Evolutionary conservation across 2,329 filamentous ascomycete species (phyloP), one percentile per base, ranked within the genome.

Genomic region (Fusarium sp.): DNA sequence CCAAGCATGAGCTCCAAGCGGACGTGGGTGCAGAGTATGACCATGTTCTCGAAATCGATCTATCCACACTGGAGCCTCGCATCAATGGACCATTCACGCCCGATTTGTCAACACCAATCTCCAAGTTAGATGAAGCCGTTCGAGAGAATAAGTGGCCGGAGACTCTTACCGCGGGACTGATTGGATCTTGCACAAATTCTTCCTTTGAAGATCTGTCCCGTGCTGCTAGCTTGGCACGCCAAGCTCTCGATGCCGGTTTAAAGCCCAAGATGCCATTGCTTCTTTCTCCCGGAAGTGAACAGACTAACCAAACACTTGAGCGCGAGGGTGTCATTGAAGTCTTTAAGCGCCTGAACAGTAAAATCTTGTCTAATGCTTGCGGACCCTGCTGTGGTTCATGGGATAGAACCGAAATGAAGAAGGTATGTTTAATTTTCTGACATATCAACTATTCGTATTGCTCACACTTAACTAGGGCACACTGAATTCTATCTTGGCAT

Each of bases 51-150:
- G 96, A 98, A 86, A 94, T 99, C 86, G 96, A 99, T 88, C 91
- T 99, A 62, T 93, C 90, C 67, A 93, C 96, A 85, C 92, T 99
- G 56, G 96, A 99, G 88, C 96, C 96, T 77, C 94, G 98, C 84
- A 95, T 99, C 88, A 99, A 99, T 88, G 96, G 96, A 76, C 96
- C 96, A 75, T 98, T 98, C 90, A 99, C 96, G 31, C 96, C 96
- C 70, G 96, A 99, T 91, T 89, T 99, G 86, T 95, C 95, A 64
- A 98, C 96, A 10, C 96, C 96, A 60, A 97, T 99, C 83, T 98
- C 94, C 86, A 96, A 98, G 88, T 98, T 98, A 87, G 94, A 93
- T 85, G 92, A 96, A 81, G 94, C 94, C 76, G 96, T 95, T 80
- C 95, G 97, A 88, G 91, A 92, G 81, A 98, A 99, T 87, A 91